Evolutionary conservation across 129 eudicot species (phyloP), one percentile per base, ranked within the genome.

Genomic region (Chrysanthemum lavandulifolium): DNA sequence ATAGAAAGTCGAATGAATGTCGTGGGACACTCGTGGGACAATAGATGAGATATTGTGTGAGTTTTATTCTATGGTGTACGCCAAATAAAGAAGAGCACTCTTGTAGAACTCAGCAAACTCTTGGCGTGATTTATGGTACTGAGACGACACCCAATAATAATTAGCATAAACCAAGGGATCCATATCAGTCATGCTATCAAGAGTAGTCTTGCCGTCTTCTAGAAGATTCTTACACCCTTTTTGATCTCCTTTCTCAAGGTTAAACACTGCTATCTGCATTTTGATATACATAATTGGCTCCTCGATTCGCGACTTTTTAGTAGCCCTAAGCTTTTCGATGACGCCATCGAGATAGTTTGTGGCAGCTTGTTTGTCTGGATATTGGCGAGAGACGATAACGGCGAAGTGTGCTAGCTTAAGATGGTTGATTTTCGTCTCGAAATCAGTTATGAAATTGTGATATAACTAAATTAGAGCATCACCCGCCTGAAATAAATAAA

Each of bases 391-490:
- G 67, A 92, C 95, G 67, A 84, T 92, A 65, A 85, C 98, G n/a
- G 91, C 95, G 85, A 92, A 89, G 77, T 92, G 98, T 50, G 98
- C 95, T 62, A 92, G 95, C 89, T 92, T 92, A 67, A 92, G 98
- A 61, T 89, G 95, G 73, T 92, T 92, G 79, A 92, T 89, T 79
- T 92, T 92, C 18, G 98, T 89, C 96, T 92, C 98, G 66, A 92
- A 92, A 69, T 92, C 96, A 4, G 95, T 83, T 78, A 92, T 89
- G 84, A 92, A 92, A 72, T 92, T 82, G 49, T 92, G 85, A 74
- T 92, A 92, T 51, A 92, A 84, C 74, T 92, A 96, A 50, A 92
- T 92, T 60, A 92, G 86, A 63, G 98, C 87, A 85, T 92, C 98
- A 62, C 98, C 96, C n/a, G 95, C 91, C 98, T 92, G 87, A 40